Evolutionary conservation across 2,329 filamentous ascomycete genomes (phyloP).

Genomic region (Botryosphaeria dothidea): DNA sequence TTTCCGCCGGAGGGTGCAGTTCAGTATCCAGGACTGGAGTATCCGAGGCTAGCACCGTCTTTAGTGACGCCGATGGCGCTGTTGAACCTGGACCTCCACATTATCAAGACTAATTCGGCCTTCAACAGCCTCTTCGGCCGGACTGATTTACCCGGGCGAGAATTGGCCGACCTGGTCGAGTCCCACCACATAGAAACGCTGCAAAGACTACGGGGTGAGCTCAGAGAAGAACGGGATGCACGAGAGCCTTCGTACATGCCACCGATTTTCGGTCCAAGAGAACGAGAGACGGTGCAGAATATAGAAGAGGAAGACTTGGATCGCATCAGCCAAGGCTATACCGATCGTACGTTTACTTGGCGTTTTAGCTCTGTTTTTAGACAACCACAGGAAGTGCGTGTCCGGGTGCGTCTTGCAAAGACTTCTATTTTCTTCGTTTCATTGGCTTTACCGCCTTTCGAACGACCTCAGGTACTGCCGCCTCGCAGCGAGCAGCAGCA

Average conservation of each 20-base stretch:
- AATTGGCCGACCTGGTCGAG: conserved; percentile 46
- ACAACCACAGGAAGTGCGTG: conserved; percentile 28
- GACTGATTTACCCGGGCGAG: conserved; percentile 39
- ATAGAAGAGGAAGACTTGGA: conserved; percentile 46
- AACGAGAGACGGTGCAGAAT: conserved; percentile 44
- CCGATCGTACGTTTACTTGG: conserved; percentile 31
- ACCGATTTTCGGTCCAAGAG: conserved; percentile 46
- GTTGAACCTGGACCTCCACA: conserved; percentile 49
- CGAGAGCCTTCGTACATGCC: conserved; percentile 53
- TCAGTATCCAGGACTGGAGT: conserved; percentile 3
- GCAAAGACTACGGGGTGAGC: conserved; percentile 44
- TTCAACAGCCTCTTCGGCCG: conserved; percentile 47
- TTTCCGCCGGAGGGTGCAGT: neutral
- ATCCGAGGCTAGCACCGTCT: neutral
- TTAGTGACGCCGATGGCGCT: conserved; percentile 34
- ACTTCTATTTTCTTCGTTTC: conserved; percentile 38
- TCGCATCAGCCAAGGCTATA: conserved; percentile 45
- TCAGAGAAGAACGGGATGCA: conserved; percentile 49
- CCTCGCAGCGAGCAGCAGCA: neutral
- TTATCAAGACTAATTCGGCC: conserved; percentile 47
- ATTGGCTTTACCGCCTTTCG: conserved; percentile 26
- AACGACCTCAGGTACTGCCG: neutral
- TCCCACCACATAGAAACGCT: conserved; percentile 44
- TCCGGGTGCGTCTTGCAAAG: conserved; percentile 37
- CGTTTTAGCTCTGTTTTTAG: conserved; percentile 11